Base-by-base conservation (phyloP, 345 rosid genomes). In the Capsella bursapastoris region DNA sequence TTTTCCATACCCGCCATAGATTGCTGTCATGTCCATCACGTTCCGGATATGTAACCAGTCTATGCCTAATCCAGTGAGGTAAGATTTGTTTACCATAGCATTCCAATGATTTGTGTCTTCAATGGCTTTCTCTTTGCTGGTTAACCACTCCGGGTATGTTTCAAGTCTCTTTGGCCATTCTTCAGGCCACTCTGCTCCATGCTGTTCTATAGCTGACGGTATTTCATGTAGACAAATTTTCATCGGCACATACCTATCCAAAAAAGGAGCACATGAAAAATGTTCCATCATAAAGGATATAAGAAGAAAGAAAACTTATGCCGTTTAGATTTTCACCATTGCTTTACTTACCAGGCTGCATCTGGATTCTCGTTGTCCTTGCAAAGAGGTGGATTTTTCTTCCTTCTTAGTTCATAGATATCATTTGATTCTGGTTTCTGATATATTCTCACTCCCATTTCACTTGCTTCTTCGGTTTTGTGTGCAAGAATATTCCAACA, bases 141-240 rank as follows among this genome's bases (percentile, higher is more conserved):
- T 81, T 73, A 87, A 79, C 98, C 98, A 94, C 53, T 91, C 97
- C 4, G 98, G 98, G 66, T 87, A 90, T n/a, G 90, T 86, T 81
- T 90, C 96, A 31, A 90, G 95, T 83, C 98, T 85, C 84, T 85
- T 84, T 34, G 96, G 98, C 96, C 98, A 94, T 79, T 90, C 97
- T 74, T 88, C 95, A n/a, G 97, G 98, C 97, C 98, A 94, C 44
- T 91, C 98, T 18, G 96, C 81, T 56, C 98, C 98, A 25, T 83
- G 96, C 60, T 91, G 93, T 73, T 94, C 97, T 61, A 91, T 88
- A 65, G 95, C 81, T 22, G 93, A 81, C 22, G 98, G 97, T 80
- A 94, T 82, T 15, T 82, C 61, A 66, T 91, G 89, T 84, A 94
- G 68, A 80, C 98, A 94, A 25, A 72, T 80, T 74, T 87, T 90